Evolutionary conservation across 2,329 filamentous ascomycete species (phyloP).

Genomic region (Akanthomyces uredinophilus): DNA sequence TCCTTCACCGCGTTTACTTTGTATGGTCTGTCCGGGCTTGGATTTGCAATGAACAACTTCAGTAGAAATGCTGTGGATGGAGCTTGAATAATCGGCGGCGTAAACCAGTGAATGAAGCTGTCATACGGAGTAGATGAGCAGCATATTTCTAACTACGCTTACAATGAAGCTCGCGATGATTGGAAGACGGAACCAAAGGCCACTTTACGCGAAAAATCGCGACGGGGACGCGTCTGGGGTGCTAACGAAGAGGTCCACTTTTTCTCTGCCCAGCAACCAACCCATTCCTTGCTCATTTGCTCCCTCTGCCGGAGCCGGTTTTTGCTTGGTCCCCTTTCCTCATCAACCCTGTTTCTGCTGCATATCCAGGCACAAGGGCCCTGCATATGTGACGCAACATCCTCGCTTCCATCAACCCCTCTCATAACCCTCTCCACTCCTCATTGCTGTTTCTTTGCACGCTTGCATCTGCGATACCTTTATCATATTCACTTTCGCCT

Average conservation of each 20-base stretch:
- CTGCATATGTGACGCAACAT: conserved; percentile 15
- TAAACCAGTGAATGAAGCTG: too few relatives aligned
- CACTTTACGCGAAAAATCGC: conserved; percentile 19
- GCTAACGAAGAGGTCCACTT: conserved; percentile 1
- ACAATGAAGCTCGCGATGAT: background rate
- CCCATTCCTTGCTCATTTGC: background rate
- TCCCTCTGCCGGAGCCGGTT: conserved; percentile 2
- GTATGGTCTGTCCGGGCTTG: too few relatives aligned
- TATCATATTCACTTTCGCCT: background rate
- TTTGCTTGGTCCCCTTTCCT: background rate
- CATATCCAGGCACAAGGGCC: background rate
- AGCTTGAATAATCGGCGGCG: too few relatives aligned
- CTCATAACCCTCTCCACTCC: conserved; percentile 12
- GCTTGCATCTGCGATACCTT: background rate
- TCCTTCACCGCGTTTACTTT: too few relatives aligned
- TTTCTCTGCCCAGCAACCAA: conserved; percentile 1
- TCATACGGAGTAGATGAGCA: too few relatives aligned
- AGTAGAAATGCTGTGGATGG: too few relatives aligned
- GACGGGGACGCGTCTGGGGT: conserved; percentile 14
- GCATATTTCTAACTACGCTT: background rate
- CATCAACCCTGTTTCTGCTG: background rate
- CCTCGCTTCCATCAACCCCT: background rate
- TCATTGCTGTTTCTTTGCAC: background rate
- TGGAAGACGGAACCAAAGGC: background rate
- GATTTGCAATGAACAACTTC: too few relatives aligned